A percentile compares a stretch with the other conserved stretches of the same genome.
These are phyloP conservation scores for Globisporangium abappressorium DNA, from an alignment of 352 stramenopile genomes.

Conservation along the genomic window DNA sequence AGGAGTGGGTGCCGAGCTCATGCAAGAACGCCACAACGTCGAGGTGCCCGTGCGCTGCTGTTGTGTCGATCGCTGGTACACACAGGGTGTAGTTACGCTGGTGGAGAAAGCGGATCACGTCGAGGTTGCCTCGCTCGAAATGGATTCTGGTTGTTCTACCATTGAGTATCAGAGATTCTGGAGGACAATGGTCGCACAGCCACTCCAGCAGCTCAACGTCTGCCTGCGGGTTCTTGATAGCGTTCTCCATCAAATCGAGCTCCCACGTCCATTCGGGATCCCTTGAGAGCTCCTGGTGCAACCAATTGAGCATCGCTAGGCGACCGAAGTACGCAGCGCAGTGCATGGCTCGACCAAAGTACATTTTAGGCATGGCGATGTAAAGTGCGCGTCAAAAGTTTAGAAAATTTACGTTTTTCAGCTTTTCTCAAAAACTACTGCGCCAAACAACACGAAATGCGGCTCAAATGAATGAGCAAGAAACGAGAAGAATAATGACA, in stretches of 20 bases:
- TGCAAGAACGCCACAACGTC: conserved; percentile 3
- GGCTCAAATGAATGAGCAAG: too few relatives aligned
- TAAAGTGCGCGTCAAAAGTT: neutral
- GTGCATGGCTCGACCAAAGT: conserved; percentile 1
- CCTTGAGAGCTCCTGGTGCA: neutral
- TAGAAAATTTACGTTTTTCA: too few relatives aligned
- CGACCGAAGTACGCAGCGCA: neutral
- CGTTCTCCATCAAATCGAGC: neutral
- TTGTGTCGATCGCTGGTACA: neutral
- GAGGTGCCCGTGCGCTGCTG: neutral
- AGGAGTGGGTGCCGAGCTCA: neutral
- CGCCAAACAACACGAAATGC: too few relatives aligned
- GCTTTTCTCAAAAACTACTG: too few relatives aligned
- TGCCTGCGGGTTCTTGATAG: neutral
- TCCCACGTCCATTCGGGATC: neutral
- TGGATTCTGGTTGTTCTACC: too few relatives aligned
- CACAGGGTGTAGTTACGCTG: neutral
- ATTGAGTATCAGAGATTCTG: neutral
- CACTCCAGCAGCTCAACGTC: neutral
- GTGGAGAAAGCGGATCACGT: too few relatives aligned
- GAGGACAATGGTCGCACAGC: neutral
- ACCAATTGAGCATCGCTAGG: conserved; percentile 8
- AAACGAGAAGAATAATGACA: too few relatives aligned
- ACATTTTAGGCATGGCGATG: neutral
- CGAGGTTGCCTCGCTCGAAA: too few relatives aligned